A percentile compares a stretch with the other conserved stretches of the same genome.
These are phyloP conservation scores for Juglanconis juglandina DNA, from an alignment of 2,329 filamentous ascomycete species.

Conservation along the genomic window DNA sequence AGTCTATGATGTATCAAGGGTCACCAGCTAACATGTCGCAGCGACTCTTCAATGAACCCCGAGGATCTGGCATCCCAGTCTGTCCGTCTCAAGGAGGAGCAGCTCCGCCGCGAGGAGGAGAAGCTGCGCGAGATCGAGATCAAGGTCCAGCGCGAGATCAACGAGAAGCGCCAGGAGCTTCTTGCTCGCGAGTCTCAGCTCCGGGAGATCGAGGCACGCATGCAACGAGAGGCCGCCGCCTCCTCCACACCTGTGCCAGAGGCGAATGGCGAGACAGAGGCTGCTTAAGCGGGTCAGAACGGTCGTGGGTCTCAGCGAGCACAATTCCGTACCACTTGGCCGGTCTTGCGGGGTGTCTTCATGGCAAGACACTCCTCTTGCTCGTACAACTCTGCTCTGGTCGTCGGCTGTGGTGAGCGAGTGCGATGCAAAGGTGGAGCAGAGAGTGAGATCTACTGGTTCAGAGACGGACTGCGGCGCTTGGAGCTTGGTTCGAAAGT, in stretches of 20 bases:
- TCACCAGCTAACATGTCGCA: constrained; percentile 34
- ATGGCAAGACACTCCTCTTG: constrained; percentile 14
- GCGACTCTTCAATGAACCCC: constrained; percentile 91
- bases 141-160: constrained; percentile 99
- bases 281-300: constrained; percentile 35
- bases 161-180: constrained; percentile 98
- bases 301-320: constrained; percentile 17
- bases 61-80: constrained; percentile 96
- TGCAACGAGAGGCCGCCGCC: constrained; percentile 78
- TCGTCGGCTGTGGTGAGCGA: constrained; percentile 12
- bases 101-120: constrained; percentile 98
- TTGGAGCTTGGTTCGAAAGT: constrained; percentile 7
- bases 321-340: not conserved
- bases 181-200: constrained; percentile 96
- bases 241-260: constrained; percentile 39
- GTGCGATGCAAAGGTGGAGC: constrained; percentile 5
- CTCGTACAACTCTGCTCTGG: constrained; percentile 2
- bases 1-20: not conserved
- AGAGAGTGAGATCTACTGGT: constrained; percentile 7
- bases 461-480: constrained; percentile 9
- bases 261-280: constrained; percentile 54
- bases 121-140: constrained; percentile 99
- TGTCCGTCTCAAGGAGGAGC: constrained; percentile 98
- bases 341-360: constrained; percentile 6
- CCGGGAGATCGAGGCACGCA: constrained; percentile 96